Base-by-base conservation (phyloP, 805 yeast genomes). In the Kazachstania bromeliacearum region DNA sequence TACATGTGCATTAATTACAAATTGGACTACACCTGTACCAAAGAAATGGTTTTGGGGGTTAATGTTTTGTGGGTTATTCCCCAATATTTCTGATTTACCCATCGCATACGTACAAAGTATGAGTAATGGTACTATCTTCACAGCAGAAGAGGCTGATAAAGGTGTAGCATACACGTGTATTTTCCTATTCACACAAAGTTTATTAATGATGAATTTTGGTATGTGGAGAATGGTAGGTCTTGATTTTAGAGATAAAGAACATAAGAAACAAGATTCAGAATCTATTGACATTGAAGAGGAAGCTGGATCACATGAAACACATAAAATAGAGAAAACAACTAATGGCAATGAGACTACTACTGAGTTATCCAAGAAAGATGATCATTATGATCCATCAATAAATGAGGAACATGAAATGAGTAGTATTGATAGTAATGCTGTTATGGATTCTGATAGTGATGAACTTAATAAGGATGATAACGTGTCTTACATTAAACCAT, bases 131-230 rank as follows among this genome's bases (percentile, higher is more conserved):
- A 62, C 72, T 1, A 59, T 68, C 5, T 77, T 85, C 46, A 60
- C 75, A 0, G 39, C 62, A 4, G 67, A 56, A 4, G 73, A 79
- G 37, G 79, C 81, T 13, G 66, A 72, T 36, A 68, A 70, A 46
- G 95, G 95, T 22, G 80, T 79, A 21, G 89, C 95, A 0, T 85
- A 81, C 58, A 77, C 80, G 14, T 78, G 87, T 47, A 77, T 85
- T 22, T 80, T 77, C 45, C 62, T 77, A 38, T 76, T 82, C 5
- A 65, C 79, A 2, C 85, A 80, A 55, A 67, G 77, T 26, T 66
- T 83, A 31, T 58, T 71, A 48, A 75, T 81, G 59, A 84, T 85
- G 69, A 79, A 83, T 48, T 59, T 80, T 31, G 95, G 96, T 2
- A 71, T 82, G 36, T 79, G 78, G 59, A 67, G 76, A 42, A 58